Base-by-base conservation (phyloP, 1,284 basidiomycete genomes). In the Leccinum pachyderme region DNA sequence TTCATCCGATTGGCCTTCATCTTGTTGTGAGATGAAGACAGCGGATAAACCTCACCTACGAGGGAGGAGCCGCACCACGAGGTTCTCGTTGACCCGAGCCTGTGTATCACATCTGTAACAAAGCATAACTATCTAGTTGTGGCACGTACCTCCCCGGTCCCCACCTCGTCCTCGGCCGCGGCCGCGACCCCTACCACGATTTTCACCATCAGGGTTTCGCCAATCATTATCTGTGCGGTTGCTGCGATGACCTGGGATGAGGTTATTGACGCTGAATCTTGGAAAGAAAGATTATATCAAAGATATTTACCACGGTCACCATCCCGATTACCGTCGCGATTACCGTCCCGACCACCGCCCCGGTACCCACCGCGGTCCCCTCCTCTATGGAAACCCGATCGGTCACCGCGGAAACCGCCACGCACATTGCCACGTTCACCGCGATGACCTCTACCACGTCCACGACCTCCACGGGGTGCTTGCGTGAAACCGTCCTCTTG, bases 401-500 rank as follows among this genome's bases (percentile, higher is more conserved):
- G 66, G 15, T 72, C 70, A 28, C 73, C 67, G 12, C 73, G 67
- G 65, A 62, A 67, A 24, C 73, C 69, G 44, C 77, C 76, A 33
- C 77, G 71, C 32, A 66, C 65, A 24, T 65, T 60, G 15, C 75
- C 69, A 6, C 63, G 66, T 24, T 74, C 73, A 50, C 77, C 73
- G 33, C 75, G 73, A 53, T 68, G 27, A 61, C 78, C 77, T 52
- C 78, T 68, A 51, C 73, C 74, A 57, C 77, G 71, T 47, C 79
- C 76, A 51, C 77, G 73, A 55, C 71, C 73, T 29, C 73, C 73
- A 2, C 73, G 70, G 7, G 64, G 51, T 15, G 80, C 71, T 50
- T 75, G 76, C 5, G 72, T 81, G 68, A 90, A 89, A 0, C 86
- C 86, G 44, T 89, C 87, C 0, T 84, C 82, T 32, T 82, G 85